These are phyloP conservation scores for Phytophthora boehmeriae DNA, from an alignment of 352 stramenopile genomes.

Conservation along the genomic window DNA sequence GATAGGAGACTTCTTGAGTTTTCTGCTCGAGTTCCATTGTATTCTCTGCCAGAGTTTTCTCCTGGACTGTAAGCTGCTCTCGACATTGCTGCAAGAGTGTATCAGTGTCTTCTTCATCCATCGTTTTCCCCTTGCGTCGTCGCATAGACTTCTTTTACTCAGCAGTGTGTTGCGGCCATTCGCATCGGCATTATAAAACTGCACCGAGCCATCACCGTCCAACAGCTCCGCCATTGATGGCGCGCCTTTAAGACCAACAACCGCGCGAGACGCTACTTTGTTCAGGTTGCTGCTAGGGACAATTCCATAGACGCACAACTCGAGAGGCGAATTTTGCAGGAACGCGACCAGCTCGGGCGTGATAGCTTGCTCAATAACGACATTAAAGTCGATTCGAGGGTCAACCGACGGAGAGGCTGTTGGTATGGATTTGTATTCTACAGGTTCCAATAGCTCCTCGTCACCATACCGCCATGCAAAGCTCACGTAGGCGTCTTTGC, in stretches of 20 bases:
- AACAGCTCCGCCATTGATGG: conserved; percentile 25
- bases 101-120: conserved; percentile 34
- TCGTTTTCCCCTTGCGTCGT: conserved; percentile 37
- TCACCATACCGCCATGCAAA: conserved; percentile 47
- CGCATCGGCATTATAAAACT: conserved; percentile 63
- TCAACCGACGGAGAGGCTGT: conserved; percentile 57
- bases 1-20: conserved; percentile 44
- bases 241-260: conserved; percentile 41
- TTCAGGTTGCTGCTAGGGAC: conserved; percentile 80
- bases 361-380: conserved; percentile 59
- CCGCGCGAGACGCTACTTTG: conserved; percentile 60
- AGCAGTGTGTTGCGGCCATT: conserved; percentile 40
- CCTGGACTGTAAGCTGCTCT: conserved; percentile 62
- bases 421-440: conserved; percentile 55
- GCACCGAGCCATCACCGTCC: conserved; percentile 34
- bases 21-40: conserved; percentile 68
- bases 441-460: conserved; percentile 11
- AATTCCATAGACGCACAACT: conserved; percentile 69
- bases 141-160: conserved; percentile 57
- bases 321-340: conserved; percentile 53
- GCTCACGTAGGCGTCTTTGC: conserved; percentile 67
- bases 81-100: conserved; percentile 43
- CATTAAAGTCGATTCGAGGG: conserved; percentile 61
- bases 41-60: conserved; percentile 59
- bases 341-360: conserved; percentile 53